Evolutionary conservation across 1,284 basidiomycete genomes (phyloP).

Genomic region (Cryptococcus hybrid): DNA sequence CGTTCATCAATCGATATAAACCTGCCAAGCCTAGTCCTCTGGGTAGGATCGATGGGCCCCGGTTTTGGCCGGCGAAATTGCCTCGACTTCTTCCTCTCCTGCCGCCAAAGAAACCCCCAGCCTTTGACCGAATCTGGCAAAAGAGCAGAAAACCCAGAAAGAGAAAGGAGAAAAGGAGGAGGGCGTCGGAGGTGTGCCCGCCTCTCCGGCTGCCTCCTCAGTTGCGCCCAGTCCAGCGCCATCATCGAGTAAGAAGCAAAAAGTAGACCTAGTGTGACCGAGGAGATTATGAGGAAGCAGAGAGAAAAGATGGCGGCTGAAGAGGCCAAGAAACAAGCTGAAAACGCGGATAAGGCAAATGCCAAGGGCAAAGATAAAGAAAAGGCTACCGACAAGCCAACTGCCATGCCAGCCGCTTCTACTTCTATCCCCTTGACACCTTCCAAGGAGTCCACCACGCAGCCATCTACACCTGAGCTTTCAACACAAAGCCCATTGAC

Average conservation of each 20-base stretch:
- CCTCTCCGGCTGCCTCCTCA: neutral
- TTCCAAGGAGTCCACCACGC: neutral
- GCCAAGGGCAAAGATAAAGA: neutral
- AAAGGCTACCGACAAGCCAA: neutral
- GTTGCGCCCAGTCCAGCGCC: neutral
- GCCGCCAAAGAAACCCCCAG: neutral
- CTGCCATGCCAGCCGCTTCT: neutral
- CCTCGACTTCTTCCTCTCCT: neutral
- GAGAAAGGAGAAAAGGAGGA: conserved; percentile 3
- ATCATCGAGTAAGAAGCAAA: neutral
- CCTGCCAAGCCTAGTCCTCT: conserved; percentile 29
- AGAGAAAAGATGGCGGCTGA: conserved; percentile 3
- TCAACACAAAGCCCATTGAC: neutral
- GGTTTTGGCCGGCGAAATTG: neutral
- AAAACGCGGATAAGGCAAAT: neutral
- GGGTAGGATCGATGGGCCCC: conserved; percentile 11
- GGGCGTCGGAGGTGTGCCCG: neutral
- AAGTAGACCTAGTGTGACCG: neutral
- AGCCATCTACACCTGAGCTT: neutral
- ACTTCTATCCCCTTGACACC: neutral
- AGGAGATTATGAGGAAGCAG: neutral
- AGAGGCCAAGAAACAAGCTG: neutral
- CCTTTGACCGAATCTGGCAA: neutral
- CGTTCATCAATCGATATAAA: conserved; percentile 17
- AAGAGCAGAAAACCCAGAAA: neutral